phyloP scores from a whole-genome alignment of 2,329 filamentous ascomycete species.

The Pyrenophora seminiperda region DNA sequence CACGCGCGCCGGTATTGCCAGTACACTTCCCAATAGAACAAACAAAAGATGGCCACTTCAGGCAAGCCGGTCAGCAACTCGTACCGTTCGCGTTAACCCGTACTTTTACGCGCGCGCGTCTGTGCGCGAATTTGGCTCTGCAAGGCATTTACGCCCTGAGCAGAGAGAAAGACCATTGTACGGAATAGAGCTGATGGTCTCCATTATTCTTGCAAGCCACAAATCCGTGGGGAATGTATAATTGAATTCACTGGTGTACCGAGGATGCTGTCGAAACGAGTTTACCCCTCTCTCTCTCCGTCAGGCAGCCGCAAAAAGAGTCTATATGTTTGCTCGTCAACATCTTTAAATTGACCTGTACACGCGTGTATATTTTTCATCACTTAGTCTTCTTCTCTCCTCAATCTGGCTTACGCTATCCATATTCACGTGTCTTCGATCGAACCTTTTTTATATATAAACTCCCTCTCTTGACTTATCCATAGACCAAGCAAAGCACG shows the following conservation, averaged over 20 bases:
- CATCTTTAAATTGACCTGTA: not conserved
- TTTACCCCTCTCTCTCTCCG: slow-evolving; percentile 4
- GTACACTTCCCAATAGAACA: not conserved
- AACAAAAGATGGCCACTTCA: too few species aligned
- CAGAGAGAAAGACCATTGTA: too few species aligned
- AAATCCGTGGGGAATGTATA: not conserved
- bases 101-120: too few species aligned
- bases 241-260: slow-evolving; percentile 4
- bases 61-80: not conserved
- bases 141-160: too few species aligned
- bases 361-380: not conserved
- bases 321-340: too few species aligned
- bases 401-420: too few species aligned
- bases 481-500: not conserved
- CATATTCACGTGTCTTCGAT: too few species aligned
- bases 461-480: not conserved
- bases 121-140: too few species aligned
- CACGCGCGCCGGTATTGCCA: not conserved
- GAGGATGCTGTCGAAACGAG: slow-evolving; percentile 14
- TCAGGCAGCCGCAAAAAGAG: not conserved
- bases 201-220: not conserved
- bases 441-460: not conserved
- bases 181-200: too few species aligned
- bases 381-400: not conserved
- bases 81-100: too few species aligned